Evolutionary conservation across 495 filamentous ascomycete genomes (phyloP), one percentile per base, ranked within the genome.

Genomic region (Annulohypoxylon bovei): DNA sequence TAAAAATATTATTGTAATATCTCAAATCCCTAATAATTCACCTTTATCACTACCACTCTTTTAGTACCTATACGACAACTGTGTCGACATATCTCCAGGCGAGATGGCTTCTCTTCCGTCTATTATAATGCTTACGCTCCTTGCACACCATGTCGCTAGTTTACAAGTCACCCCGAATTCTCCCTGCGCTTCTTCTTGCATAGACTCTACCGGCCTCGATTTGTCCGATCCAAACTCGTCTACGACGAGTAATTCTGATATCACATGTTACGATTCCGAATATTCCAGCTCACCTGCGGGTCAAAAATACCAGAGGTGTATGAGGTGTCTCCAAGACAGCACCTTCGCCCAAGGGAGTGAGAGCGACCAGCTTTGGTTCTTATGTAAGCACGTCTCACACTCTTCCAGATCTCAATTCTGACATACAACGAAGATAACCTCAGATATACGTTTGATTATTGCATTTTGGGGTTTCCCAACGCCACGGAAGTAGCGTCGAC

Each of bases 151-250:
- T 27, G 70, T 68, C 32, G 59, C 74, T 14, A 74, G 77, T 4
- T 70, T 87, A 18, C 83, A 84, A 72, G 83, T 86, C 30, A 80
- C 84, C 14, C 82, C 84, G 23, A 81, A 83, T 52, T 86, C 84
- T 20, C 83, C 81, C n/a, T 87, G 85, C 53, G 74, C 82, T 33
- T 77, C 79, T 46, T 55, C 79, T 57, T 87, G 85, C 58, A 56
- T 80, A 49, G 82, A 86, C 62, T 71, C 74, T 18, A 35, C 64
- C 4, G 62, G 53, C 44, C 69, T 80, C 44, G 81, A 84, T 58
- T 56, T 74, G 32, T 83, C 83, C 5, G 79, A 83, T 46, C 78
- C 83, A 42, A 80, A 76, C 54, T 79, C 81, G 9, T 85, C 81
- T 39, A 81, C 74, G 40, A 85, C 81, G 0, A 65, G 33, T 20